Base-by-base conservation (phyloP, 768 basidiomycete genomes). In the Leucocoprinus birnbaumii region DNA sequence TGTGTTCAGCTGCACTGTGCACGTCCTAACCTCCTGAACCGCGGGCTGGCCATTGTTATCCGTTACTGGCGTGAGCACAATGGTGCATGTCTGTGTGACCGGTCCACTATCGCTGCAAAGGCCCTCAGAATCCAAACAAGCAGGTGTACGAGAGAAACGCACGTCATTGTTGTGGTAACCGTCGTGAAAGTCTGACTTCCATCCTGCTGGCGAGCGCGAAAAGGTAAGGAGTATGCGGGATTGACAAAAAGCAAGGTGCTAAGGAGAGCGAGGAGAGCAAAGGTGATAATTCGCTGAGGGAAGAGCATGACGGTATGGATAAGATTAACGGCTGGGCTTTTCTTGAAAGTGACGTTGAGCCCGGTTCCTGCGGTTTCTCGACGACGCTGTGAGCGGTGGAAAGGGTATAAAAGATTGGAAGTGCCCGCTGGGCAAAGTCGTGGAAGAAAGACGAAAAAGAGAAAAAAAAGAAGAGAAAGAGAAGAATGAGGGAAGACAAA, bases 1-100 rank as follows among this genome's bases (percentile, higher is more conserved):
- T 47, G 59, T 52, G 19, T 66, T 65, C 61, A 72, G 65, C 40
- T 70, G 57, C 19, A 80, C 54, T 22, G 76, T 79, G 62, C 86
- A 87, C 26, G 72, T 75, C 60, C 70, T 71, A 46, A 84, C 77
- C 60, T 85, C 78, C 61, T 75, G 69, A 19, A 85, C 72, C 13
- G 74, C 75, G 41, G 71, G 69, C n/a, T 76, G 61, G 16, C 84
- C 85, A 59, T 76, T 69, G 3, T 66, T 63, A 59, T 76, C 79
- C 48, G 72, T 78, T 42, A 79, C 73, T 5, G 82, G 84, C 3
- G 79, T 84, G 45, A 86, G 72, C 9, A 80, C 79, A 46, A 83
- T 69, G 9, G 77, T 71, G 64, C 86, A 88, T n/a, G 76, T 83
- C 70, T 83, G 73, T 40, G 73, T 80, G 66, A 83, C 69, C 25